These are phyloP conservation scores for Peronospora farinosa DNA, from an alignment of 352 stramenopile species.

Conservation along the genomic window DNA sequence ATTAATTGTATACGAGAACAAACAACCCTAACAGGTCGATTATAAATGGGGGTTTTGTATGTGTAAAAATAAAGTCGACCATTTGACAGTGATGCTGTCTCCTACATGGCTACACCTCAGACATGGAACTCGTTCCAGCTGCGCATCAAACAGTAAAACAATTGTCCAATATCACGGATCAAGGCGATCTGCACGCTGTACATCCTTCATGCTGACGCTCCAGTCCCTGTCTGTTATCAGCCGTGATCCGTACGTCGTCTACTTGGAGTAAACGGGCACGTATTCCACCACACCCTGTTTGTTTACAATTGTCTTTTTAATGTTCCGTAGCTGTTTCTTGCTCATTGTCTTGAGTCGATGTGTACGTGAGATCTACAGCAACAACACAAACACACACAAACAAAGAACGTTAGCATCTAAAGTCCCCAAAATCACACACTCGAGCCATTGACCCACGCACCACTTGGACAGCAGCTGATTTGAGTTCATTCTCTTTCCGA, in stretches of 20 bases:
- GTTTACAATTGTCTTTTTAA: conserved; percentile 90
- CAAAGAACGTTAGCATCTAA: conserved; percentile 1
- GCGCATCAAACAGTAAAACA: no score
- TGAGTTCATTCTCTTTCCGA: conserved; percentile 87
- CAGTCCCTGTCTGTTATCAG: conserved; percentile 7
- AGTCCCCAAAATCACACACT: background rate
- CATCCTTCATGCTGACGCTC: background rate
- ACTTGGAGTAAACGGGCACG: conserved; percentile 82
- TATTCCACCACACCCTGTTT: conserved; percentile 88
- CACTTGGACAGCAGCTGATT: conserved; percentile 82
- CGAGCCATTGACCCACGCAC: conserved; percentile 33
- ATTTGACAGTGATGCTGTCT: no score
- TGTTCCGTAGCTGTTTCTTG: conserved; percentile 89
- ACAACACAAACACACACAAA: no score
- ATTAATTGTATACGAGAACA: no score
- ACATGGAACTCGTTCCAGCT: background rate
- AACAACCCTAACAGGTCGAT: no score
- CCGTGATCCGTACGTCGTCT: conserved; percentile 9
- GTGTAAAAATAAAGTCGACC: no score
- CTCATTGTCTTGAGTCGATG: conserved; percentile 88
- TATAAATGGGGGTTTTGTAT: no score
- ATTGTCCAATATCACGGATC: conserved; percentile 14
- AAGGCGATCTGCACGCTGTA: conserved; percentile 2
- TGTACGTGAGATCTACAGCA: conserved; percentile 71
- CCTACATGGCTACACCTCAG: background rate